Percentiles rank a stretch among this genome's conserved stretches.
Evolutionary conservation across 2,329 filamentous ascomycete species (phyloP).

Genomic region (Arthrobotrys sphaeroides): DNA sequence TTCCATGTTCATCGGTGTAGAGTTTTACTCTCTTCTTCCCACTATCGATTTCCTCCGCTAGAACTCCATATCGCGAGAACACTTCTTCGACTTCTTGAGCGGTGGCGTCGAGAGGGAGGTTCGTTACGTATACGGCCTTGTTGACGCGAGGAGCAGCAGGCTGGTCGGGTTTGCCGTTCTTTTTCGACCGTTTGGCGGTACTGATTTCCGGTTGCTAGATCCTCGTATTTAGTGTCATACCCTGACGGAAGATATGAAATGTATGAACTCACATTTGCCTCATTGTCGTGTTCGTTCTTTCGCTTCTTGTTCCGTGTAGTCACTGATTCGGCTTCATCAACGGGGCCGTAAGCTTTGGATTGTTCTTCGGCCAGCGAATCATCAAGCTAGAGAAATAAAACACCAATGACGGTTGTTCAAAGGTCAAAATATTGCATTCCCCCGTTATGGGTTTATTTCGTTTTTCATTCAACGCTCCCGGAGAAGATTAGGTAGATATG

Average conservation of each 20-base stretch:
- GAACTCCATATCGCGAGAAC: slow-evolving; percentile 89
- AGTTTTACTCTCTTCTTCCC: slow-evolving; percentile 90
- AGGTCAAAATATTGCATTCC: slow-evolving; percentile 43
- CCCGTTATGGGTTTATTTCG: slow-evolving; percentile 2
- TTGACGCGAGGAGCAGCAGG: slow-evolving; percentile 68
- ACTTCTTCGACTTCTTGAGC: slow-evolving; percentile 81
- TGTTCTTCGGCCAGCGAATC: slow-evolving; percentile 71
- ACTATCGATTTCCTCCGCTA: slow-evolving; percentile 92
- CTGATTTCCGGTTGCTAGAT: slow-evolving; percentile 61
- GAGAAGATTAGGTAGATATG: neutral
- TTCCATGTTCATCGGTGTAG: slow-evolving; percentile 81
- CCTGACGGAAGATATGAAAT: slow-evolving; percentile 28
- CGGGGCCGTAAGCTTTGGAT: slow-evolving; percentile 70
- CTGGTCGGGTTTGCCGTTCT: slow-evolving; percentile 57
- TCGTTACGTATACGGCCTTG: slow-evolving; percentile 90
- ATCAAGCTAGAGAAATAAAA: slow-evolving; percentile 65
- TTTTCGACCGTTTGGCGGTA: slow-evolving; percentile 61
- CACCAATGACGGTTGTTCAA: slow-evolving; percentile 31
- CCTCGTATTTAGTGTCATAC: neutral
- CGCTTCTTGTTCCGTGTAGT: slow-evolving; percentile 66
- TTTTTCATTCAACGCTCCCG: slow-evolving; percentile 12
- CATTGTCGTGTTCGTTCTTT: slow-evolving; percentile 60
- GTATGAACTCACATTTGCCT: slow-evolving; percentile 61
- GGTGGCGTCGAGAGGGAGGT: slow-evolving; percentile 80
- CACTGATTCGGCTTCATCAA: slow-evolving; percentile 66